Evolutionary conservation across 2,329 filamentous ascomycete genomes (phyloP), one percentile per base, ranked within the genome.

Genomic region (Camillea tinctor): DNA sequence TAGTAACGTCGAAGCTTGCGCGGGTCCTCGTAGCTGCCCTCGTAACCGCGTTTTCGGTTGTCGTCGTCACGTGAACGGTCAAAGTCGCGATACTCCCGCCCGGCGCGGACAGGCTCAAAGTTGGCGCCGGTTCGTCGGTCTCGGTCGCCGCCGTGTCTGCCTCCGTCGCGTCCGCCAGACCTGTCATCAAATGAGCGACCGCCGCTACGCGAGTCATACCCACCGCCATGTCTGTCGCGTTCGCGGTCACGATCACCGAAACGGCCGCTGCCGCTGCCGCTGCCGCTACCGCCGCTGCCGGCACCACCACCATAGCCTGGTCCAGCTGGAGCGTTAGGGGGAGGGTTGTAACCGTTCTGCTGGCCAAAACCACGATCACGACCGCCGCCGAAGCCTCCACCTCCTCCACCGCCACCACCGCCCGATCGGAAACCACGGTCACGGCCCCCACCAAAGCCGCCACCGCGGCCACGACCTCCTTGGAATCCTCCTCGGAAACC

Each of bases 21-120:
- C 54, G 86, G 84, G 75, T 97, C 93, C 72, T 97, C 92, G 77
- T 93, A 89, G 66, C 86, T 84, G 73, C 88, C 88, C 72, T 96
- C 93, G 76, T 90, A 92, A 56, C 87, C 83, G 73, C 88, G 86
- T 81, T 91, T 84, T 73, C 85, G 76, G 76, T 78, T 81, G 66
- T 85, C 84, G 67, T 87, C 84, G 56, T 86, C 83, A 64, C 81
- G 78, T 58, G 81, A 81, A 65, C 82, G 77, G 72, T 88, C 85
- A 73, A 63, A 74, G 75, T 70, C 82, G 75, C 75, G 81, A 76
- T 85, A 84, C 68, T 82, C 81, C 74, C 81, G 80, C 65, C 73
- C 74, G 61, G 87, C 86, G 71, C 90, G 88, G 73, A 95, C 86
- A 63, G 91, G 92, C 74, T 96, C 92, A 76, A 90, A 89, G 77